phyloP scores from a whole-genome alignment of 2,329 filamentous ascomycete genomes.

The Mycosphaerella sp. region DNA sequence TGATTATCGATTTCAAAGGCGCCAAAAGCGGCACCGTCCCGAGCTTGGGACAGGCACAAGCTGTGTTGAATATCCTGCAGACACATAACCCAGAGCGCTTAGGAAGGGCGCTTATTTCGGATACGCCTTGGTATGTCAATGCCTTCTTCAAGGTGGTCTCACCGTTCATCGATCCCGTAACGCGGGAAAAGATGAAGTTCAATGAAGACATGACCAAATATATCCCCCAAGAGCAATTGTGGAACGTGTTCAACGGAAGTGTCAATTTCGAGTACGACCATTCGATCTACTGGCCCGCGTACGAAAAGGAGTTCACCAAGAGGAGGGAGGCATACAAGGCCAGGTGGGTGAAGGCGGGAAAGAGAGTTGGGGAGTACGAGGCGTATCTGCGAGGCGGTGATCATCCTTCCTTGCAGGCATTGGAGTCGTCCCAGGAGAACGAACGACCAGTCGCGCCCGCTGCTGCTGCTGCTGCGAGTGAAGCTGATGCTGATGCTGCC shows the following conservation, averaged over 20 bases:
- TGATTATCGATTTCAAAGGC: slow-evolving; percentile 88
- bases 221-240: slow-evolving; percentile 74
- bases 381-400: slow-evolving; percentile 72
- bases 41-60: slow-evolving; percentile 65
- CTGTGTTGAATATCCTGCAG: slow-evolving; percentile 86
- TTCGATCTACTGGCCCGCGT: slow-evolving; percentile 76
- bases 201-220: slow-evolving; percentile 84
- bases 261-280: slow-evolving; percentile 92
- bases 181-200: slow-evolving; percentile 92
- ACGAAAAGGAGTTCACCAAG: slow-evolving; percentile 64
- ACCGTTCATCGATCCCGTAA: slow-evolving; percentile 93
- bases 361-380: slow-evolving; percentile 78
- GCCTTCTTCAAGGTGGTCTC: slow-evolving; percentile 96
- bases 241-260: slow-evolving; percentile 69
- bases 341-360: slow-evolving; percentile 75
- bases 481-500: slow-evolving; percentile 2
- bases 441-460: background rate
- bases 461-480: background rate
- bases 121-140: slow-evolving; percentile 83
- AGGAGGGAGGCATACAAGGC: slow-evolving; percentile 56
- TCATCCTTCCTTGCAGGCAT: slow-evolving; percentile 26
- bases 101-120: slow-evolving; percentile 81
- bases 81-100: slow-evolving; percentile 92
- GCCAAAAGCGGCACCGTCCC: slow-evolving; percentile 71
- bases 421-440: slow-evolving; percentile 3